Percentiles rank a stretch among this genome's conserved stretches.
Evolutionary conservation across 2,329 filamentous ascomycete species (phyloP).

Genomic region (Fusarium sp.): DNA sequence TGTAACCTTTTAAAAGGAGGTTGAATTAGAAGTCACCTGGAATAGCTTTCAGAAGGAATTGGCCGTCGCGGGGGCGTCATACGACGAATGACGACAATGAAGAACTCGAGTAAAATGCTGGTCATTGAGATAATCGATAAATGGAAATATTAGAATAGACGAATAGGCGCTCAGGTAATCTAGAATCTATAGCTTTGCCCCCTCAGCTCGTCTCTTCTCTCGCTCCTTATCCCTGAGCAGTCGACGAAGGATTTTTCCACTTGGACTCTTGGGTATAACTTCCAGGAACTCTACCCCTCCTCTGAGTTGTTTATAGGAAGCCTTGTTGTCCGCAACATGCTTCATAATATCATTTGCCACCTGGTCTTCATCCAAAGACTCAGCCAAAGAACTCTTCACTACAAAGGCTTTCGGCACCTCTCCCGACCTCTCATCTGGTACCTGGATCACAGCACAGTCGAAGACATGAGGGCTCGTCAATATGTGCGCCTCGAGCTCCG

Average conservation of each 20-base stretch:
- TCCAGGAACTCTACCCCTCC: slow-evolving; percentile 64
- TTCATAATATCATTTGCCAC: slow-evolving; percentile 63
- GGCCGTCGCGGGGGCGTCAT: too few species aligned
- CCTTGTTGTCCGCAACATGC: slow-evolving; percentile 74
- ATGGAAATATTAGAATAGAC: too few species aligned
- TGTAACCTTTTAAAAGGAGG: too few species aligned
- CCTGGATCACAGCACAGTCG: slow-evolving; percentile 80
- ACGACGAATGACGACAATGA: too few species aligned
- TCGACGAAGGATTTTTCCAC: slow-evolving; percentile 62
- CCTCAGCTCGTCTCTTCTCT: background rate
- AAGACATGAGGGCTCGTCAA: slow-evolving; percentile 76
- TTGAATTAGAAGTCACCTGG: too few species aligned
- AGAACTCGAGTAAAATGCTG: too few species aligned
- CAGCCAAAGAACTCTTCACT: slow-evolving; percentile 57
- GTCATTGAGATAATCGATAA: too few species aligned
- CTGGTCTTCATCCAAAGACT: slow-evolving; percentile 62
- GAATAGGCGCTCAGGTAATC: background rate
- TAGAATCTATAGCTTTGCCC: background rate
- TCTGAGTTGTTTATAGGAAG: slow-evolving; percentile 64
- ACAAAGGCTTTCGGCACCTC: slow-evolving; percentile 74
- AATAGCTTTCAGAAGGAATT: too few species aligned
- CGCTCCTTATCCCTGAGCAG: slow-evolving; percentile 9
- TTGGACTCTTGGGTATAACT: slow-evolving; percentile 69
- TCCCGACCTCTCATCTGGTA: slow-evolving; percentile 68
- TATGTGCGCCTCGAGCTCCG: slow-evolving; percentile 81